A percentile compares a stretch with the other conserved stretches of the same genome.
phyloP scores from a whole-genome alignment of 345 rosid species.

The Excoecaria cochinchinensis region DNA sequence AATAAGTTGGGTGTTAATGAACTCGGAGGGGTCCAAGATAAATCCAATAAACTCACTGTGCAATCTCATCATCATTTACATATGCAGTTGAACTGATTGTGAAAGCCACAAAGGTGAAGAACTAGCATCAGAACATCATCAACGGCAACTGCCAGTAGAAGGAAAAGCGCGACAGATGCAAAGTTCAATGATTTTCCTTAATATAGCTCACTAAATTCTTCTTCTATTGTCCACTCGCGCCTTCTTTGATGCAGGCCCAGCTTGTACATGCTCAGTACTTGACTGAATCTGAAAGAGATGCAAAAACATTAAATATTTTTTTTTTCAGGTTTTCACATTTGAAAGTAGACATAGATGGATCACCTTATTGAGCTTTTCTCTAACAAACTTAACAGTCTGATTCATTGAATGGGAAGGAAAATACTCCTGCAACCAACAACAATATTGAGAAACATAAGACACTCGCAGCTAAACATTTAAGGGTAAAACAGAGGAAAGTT shows the following conservation, averaged over 20 bases:
- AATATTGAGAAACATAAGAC: neutral
- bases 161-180: neutral
- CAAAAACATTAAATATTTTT: neutral
- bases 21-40: too few relatives aligned
- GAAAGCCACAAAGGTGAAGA: too few relatives aligned
- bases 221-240: conserved; percentile 61
- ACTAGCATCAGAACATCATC: neutral
- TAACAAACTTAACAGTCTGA: conserved; percentile 61
- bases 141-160: too few relatives aligned
- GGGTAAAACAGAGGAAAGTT: neutral
- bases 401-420: conserved; percentile 81
- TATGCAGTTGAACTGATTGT: too few relatives aligned
- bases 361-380: conserved; percentile 86
- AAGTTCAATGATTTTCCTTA: neutral
- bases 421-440: conserved; percentile 57
- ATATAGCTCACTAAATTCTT: conserved; percentile 49
- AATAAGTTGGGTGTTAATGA: too few relatives aligned
- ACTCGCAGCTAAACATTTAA: neutral
- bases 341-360: conserved; percentile 6
- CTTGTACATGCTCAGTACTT: conserved; percentile 40
- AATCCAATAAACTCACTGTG: too few relatives aligned
- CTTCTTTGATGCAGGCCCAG: conserved; percentile 57
- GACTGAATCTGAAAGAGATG: conserved; percentile 54
- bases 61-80: neutral
- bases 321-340: neutral